Evolutionary conservation across 495 filamentous ascomycete species (phyloP).

Genomic region (Clavariopsis aquatica): DNA sequence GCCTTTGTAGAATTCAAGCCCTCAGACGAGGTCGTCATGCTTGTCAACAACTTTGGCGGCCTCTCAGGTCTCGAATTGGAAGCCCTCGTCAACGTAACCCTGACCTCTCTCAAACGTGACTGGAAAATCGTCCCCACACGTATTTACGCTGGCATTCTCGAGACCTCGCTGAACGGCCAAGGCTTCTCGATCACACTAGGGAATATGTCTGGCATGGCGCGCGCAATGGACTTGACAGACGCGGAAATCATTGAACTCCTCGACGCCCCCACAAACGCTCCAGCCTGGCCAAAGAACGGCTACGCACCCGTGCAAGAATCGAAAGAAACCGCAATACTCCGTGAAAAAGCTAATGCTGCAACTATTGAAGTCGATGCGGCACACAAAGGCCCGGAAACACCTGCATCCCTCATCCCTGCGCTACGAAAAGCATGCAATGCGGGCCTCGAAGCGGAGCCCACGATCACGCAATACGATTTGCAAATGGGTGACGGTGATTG

Average conservation of each 20-base stretch:
- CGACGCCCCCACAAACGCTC: constrained; percentile 56
- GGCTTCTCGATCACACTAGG: constrained; percentile 62
- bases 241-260: constrained; percentile 57
- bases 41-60: constrained; percentile 66
- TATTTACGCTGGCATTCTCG: constrained; percentile 53
- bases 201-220: constrained; percentile 53
- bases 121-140: constrained; percentile 45
- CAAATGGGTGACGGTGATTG: constrained; percentile 68
- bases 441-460: constrained; percentile 57
- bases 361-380: neutral
- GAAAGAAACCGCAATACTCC: constrained; percentile 18
- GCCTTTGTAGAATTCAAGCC: constrained; percentile 60
- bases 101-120: constrained; percentile 55
- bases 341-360: constrained; percentile 26
- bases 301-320: constrained; percentile 35
- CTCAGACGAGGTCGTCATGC: constrained; percentile 56
- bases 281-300: constrained; percentile 48
- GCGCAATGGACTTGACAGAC: constrained; percentile 48
- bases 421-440: constrained; percentile 54
- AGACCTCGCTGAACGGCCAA: constrained; percentile 64
- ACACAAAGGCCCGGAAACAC: constrained; percentile 17
- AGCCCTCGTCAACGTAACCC: constrained; percentile 55
- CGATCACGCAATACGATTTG: constrained; percentile 63
- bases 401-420: constrained; percentile 49
- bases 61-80: constrained; percentile 63